Base-by-base conservation (phyloP, 306 rosid species). In the Chamaecrista fasciculata region DNA sequence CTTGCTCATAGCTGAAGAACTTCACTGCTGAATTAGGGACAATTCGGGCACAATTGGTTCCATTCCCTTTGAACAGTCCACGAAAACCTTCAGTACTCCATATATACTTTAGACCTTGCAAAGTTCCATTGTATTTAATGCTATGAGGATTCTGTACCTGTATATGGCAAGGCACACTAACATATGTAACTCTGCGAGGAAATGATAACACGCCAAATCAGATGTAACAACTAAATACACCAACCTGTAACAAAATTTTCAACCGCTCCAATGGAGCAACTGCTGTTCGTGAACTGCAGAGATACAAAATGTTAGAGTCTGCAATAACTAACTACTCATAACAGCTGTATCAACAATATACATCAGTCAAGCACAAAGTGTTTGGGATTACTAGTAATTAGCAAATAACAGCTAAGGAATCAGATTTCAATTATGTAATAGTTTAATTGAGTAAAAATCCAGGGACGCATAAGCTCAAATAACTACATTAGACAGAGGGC, bases 1-100 rank as follows among this genome's bases (percentile, higher is more conserved):
- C 99, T 81, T 94, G 92, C 84, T 91, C 99, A 21, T 94, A 94
- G 86, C 99, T 89, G 92, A 94, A 94, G 83, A 94, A 94, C 80
- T 94, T 94, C 80, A 94, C 97, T 0, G 97, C 97, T 64, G 99
- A 94, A 67, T 94, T 94, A 50, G 99, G 99, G 63, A 94, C 89
- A 76, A 94, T 94, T 18, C 97, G 91, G 59, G 96, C 99, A 85
- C 99, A 94, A 48, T 94, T 94, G 52, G 99, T 89, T 62, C 99
- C 97, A 62, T 94, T 94, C 73, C 99, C 99, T 79, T 88, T 94
- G 66, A 94, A 91, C 67, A 94, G 72, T 72, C 99, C 99, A 57
- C 95, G 95, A 66, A 94, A 81, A 25, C 99, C 99, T 83, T 94
- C 99, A 72, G 85, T 84, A 83, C 92, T 89, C 97, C 97, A 94